These are phyloP conservation scores for Firmiana major DNA, from an alignment of 345 rosid genomes.

Conservation along the genomic window DNA sequence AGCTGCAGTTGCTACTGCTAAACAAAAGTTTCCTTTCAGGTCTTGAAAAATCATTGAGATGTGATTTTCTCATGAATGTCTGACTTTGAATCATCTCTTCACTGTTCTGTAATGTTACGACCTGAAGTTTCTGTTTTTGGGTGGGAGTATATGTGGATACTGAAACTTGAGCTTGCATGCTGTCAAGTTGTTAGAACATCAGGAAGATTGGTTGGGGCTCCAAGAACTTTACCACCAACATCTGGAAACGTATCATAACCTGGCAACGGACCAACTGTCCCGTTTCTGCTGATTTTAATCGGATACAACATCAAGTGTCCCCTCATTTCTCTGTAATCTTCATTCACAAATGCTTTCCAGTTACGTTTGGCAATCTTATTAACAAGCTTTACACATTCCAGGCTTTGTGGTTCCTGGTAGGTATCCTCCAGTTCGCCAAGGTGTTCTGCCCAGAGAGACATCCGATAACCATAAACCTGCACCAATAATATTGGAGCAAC, in stretches of 20 bases:
- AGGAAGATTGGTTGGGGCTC: slow-evolving; percentile 55
- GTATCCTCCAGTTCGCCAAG: slow-evolving; percentile 40
- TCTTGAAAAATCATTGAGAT: neutral
- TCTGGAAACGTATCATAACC: slow-evolving; percentile 56
- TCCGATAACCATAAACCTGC: slow-evolving; percentile 67
- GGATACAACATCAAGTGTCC: slow-evolving; percentile 68
- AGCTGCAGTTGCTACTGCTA: neutral
- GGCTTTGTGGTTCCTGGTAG: slow-evolving; percentile 35
- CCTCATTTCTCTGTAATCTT: slow-evolving; percentile 41
- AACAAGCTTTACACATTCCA: slow-evolving; percentile 39
- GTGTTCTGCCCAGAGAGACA: slow-evolving; percentile 75
- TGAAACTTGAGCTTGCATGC: neutral
- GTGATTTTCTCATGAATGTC: neutral
- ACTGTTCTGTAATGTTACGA: neutral
- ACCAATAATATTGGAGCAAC: neutral
- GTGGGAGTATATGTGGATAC: neutral
- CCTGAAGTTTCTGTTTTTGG: neutral
- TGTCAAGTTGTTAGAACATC: slow-evolving; percentile 55
- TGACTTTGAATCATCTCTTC: neutral
- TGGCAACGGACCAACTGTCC: slow-evolving; percentile 34
- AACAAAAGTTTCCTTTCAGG: neutral
- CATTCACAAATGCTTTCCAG: slow-evolving; percentile 47
- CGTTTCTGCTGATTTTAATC: slow-evolving; percentile 33
- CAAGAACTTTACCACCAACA: slow-evolving; percentile 65
- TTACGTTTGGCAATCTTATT: slow-evolving; percentile 36